Percentiles rank a stretch among this genome's conserved stretches.
phyloP scores from a whole-genome alignment of 441 rosid genomes.

The Populus hybrid region DNA sequence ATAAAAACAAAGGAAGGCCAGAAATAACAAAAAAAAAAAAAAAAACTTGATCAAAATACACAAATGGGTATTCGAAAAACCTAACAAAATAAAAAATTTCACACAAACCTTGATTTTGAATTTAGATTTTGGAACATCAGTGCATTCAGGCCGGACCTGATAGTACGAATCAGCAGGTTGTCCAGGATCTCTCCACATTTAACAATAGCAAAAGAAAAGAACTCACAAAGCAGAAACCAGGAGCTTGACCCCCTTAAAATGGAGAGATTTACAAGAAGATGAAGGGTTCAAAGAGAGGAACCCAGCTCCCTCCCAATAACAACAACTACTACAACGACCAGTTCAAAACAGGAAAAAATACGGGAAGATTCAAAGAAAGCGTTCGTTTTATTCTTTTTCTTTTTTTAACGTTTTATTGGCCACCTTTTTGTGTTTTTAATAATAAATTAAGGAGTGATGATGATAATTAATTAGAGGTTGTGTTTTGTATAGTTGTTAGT shows the following conservation, averaged over 20 bases:
- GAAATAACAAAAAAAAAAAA: neutral
- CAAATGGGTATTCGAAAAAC: neutral
- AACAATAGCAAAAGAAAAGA: neutral
- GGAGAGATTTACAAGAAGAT: neutral
- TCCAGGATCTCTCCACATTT: constrained; percentile 65
- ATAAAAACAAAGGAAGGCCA: neutral
- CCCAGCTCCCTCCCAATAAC: neutral
- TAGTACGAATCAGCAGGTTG: constrained; percentile 86
- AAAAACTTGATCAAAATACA: neutral
- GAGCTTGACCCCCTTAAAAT: neutral
- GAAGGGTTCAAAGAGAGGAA: neutral
- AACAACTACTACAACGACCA: neutral
- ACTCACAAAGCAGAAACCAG: neutral
- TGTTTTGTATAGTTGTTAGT: neutral
- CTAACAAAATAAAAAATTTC: neutral
- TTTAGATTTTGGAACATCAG: constrained; percentile 74
- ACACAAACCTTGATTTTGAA: constrained; percentile 77
- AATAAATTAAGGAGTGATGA: neutral
- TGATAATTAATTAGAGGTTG: neutral
- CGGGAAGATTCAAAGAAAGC: neutral
- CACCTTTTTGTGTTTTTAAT: neutral
- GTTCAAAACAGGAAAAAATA: neutral
- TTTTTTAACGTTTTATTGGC: neutral
- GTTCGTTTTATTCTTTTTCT: neutral
- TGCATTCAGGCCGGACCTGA: constrained; percentile 82